Conservation (phyloP, 441 rosid genomes). For the Gossypium davidsonii region DNA sequence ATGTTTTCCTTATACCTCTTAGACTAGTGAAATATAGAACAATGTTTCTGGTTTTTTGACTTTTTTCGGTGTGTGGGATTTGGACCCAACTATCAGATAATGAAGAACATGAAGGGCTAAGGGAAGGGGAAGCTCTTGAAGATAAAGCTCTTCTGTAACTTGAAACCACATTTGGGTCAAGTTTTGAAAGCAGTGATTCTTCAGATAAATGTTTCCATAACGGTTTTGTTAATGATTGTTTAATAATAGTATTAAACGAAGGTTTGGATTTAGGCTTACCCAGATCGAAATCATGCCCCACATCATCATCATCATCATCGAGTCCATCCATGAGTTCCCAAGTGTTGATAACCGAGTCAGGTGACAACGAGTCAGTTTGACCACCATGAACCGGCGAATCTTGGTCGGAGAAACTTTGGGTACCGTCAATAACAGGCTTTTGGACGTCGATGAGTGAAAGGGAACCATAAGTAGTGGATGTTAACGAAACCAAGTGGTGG, state of each 20-base stretch:
- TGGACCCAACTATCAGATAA: constrained; percentile 12
- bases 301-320: constrained; percentile 55
- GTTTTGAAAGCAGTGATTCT: constrained; percentile 64
- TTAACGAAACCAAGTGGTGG: constrained; percentile 78
- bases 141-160: constrained; percentile 78
- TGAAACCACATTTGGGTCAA: constrained; percentile 72
- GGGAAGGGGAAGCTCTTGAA: constrained; percentile 30
- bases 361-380: constrained; percentile 40
- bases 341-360: constrained; percentile 82
- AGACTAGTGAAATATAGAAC: constrained; percentile 68
- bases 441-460: constrained; percentile 46
- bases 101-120: constrained; percentile 27
- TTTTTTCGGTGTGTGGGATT: constrained; percentile 17
- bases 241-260: constrained; percentile 11
- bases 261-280: constrained; percentile 28
- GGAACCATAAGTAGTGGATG: constrained; percentile 82
- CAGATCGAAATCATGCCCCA: constrained; percentile 22
- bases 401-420: constrained; percentile 21
- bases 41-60: constrained; percentile 27
- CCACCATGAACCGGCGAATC: constrained; percentile 14
- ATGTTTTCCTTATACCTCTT: constrained; percentile 79
- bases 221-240: constrained; percentile 47
- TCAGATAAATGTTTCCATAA: constrained; percentile 88
- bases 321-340: constrained; percentile 99
- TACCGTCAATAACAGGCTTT: background rate